These are phyloP conservation scores for Meripilus lineatus DNA, from an alignment of 1,284 basidiomycete species.

Conservation along the genomic window DNA sequence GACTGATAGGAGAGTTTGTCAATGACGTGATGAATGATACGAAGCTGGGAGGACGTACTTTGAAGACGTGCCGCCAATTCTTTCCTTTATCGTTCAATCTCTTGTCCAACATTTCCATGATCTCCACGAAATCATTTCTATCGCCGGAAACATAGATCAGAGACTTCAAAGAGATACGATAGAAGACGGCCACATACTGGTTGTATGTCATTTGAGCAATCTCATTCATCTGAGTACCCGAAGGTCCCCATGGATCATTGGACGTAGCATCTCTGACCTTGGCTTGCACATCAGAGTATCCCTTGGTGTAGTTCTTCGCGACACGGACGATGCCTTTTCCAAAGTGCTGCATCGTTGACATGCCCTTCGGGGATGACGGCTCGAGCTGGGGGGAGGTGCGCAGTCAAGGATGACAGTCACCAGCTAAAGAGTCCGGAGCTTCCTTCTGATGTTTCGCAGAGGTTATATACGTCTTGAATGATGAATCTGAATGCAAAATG, in stretches of 20 bases:
- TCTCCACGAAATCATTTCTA: conserved; percentile 97
- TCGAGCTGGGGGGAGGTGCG: background rate
- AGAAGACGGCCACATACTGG: conserved; percentile 51
- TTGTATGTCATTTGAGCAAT: conserved; percentile 97
- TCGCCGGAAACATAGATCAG: background rate
- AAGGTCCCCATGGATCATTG: conserved; percentile 99
- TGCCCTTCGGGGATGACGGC: conserved; percentile 9
- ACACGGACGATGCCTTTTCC: conserved; percentile 80
- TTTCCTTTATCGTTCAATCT: conserved; percentile 99
- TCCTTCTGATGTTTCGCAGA: background rate
- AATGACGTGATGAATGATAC: background rate
- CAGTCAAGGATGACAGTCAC: background rate
- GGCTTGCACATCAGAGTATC: conserved; percentile 90
- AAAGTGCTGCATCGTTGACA: conserved; percentile 58
- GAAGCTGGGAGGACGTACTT: conserved; percentile 68
- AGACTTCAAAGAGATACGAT: conserved; percentile 5
- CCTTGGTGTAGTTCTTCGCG: conserved; percentile 93
- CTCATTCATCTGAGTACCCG: conserved; percentile 99
- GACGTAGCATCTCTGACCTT: conserved; percentile 99
- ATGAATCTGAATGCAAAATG: background rate
- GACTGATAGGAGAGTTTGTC: conserved; percentile 45
- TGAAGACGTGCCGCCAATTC: conserved; percentile 99
- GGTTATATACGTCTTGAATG: background rate
- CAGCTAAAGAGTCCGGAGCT: too few relatives aligned
- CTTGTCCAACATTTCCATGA: conserved; percentile 99